These are phyloP conservation scores for Xylaria castorea DNA, from an alignment of 495 filamentous ascomycete species.

Conservation along the genomic window DNA sequence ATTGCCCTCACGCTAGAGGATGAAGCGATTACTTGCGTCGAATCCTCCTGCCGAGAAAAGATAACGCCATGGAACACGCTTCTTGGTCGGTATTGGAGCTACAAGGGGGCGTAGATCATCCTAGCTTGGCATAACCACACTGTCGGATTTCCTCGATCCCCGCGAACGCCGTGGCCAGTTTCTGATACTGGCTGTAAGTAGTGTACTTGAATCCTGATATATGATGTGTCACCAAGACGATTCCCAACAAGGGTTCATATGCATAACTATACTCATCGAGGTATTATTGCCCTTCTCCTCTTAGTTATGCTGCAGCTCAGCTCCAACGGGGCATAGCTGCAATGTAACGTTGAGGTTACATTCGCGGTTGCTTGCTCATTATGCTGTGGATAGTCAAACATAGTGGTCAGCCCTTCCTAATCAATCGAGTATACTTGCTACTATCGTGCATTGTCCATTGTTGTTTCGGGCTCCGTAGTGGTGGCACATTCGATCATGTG, in stretches of 20 bases:
- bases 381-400: background rate
- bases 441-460: constrained; percentile 3
- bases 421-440: constrained; percentile 4
- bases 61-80: constrained; percentile 1
- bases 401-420: constrained; percentile 8
- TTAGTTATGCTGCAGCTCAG: constrained; percentile 22
- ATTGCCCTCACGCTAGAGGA: constrained; percentile 2
- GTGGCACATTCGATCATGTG: constrained; percentile 27
- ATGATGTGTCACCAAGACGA: constrained; percentile 13
- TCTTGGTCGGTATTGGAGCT: constrained; percentile 1
- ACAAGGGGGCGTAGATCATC: constrained; percentile 20
- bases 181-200: constrained; percentile 15
- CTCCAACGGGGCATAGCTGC: constrained; percentile 20
- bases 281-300: background rate
- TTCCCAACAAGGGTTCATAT: background rate
- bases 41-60: constrained; percentile 10
- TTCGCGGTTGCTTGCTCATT: constrained; percentile 25
- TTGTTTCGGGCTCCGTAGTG: constrained; percentile 22
- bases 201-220: constrained; percentile 20
- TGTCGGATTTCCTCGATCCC: constrained; percentile 29
- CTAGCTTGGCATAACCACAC: constrained; percentile 30
- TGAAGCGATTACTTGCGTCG: background rate
- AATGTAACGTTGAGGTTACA: constrained; percentile 26
- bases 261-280: constrained; percentile 8
- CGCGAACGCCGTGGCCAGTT: constrained; percentile 4